phyloP scores from a whole-genome alignment of 2,329 filamentous ascomycete species.

The Aaosphaeria arxii region DNA sequence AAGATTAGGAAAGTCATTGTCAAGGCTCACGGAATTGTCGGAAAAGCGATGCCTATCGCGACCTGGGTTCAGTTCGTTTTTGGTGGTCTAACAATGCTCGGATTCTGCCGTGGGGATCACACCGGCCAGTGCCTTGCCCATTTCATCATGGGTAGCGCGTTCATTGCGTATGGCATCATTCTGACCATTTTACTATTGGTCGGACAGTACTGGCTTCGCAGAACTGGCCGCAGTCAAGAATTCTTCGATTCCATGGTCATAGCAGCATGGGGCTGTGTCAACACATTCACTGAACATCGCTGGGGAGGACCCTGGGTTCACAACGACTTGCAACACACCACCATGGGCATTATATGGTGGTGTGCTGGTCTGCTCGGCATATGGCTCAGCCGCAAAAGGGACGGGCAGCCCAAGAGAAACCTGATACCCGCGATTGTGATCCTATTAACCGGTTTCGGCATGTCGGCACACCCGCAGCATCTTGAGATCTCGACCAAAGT shows the following conservation, averaged over 20 bases:
- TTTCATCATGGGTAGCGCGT: slow-evolving; percentile 98
- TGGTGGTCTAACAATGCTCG: slow-evolving; percentile 85
- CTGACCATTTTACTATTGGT: slow-evolving; percentile 83
- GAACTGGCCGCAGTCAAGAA: slow-evolving; percentile 84
- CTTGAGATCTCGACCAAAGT: slow-evolving; percentile 82
- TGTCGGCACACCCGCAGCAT: slow-evolving; percentile 87
- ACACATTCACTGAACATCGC: slow-evolving; percentile 95
- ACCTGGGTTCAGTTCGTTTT: slow-evolving; percentile 95
- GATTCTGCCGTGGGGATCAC: slow-evolving; percentile 91
- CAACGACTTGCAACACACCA: slow-evolving; percentile 96
- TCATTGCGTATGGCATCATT: slow-evolving; percentile 88
- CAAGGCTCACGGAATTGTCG: slow-evolving; percentile 72
- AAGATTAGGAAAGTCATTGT: slow-evolving; percentile 72
- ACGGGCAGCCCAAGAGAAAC: slow-evolving; percentile 86
- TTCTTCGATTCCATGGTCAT: slow-evolving; percentile 95
- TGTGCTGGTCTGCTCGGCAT: slow-evolving; percentile 85
- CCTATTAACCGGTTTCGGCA: slow-evolving; percentile 88
- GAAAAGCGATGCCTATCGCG: slow-evolving; percentile 81
- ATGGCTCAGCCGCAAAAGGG: slow-evolving; percentile 82
- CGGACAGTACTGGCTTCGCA: slow-evolving; percentile 81
- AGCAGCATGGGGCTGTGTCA: slow-evolving; percentile 92
- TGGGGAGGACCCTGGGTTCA: slow-evolving; percentile 88
- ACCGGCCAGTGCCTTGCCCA: slow-evolving; percentile 90
- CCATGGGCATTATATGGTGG: slow-evolving; percentile 99
- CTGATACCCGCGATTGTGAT: slow-evolving; percentile 91